Base-by-base conservation (phyloP, 495 filamentous ascomycete genomes). In the Penicillium simplicissimum region DNA sequence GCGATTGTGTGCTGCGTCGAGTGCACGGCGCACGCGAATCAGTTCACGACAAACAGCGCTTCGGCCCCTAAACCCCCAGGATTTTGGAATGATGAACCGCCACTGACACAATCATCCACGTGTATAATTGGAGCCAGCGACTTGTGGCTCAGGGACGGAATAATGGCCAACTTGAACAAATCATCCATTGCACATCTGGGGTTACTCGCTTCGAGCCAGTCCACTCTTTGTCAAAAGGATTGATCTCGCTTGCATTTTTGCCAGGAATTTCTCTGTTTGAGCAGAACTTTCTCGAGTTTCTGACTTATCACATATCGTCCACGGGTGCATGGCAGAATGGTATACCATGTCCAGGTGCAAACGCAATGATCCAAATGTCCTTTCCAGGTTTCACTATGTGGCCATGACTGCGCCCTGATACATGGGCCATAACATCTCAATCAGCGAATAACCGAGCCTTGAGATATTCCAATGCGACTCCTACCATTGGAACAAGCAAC, bases 401-500 rank as follows among this genome's bases (percentile, higher is more conserved):
- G 15, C 38, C 15, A 38, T 38, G 14, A 40, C 6, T n/a, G 37
- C 15, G 14, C 38, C 15, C 8, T 42, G n/a, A n/a, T 14, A 42
- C 38, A 17, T 4, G 38, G 38, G 15, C n/a, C 4, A 42, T 17
- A 17, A 4, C 25, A 28, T 4, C 25, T 2, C 25, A 4, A 28
- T 28, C 25, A 2, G 25, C 25, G 25, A 28, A 28, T 28, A 28
- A 28, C 2, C 25, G 25, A 28, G 25, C 25, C 25, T 28, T 28
- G 25, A 28, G 25, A 4, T 47, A 8, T 47, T 9, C 13, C 19
- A 14, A 11, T n/a, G 21, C 23, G 11, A 49, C 2, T 49, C 14
- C 14, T 31, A 49, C 45, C 45, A 49, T 28, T 52, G 36, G 28
- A 60, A 59, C 38, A 87, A 65, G 65, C 75, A 82, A 6, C 70